phyloP scores from a whole-genome alignment of 139 green algal species.

The Pseudopediastrum boryanum region DNA sequence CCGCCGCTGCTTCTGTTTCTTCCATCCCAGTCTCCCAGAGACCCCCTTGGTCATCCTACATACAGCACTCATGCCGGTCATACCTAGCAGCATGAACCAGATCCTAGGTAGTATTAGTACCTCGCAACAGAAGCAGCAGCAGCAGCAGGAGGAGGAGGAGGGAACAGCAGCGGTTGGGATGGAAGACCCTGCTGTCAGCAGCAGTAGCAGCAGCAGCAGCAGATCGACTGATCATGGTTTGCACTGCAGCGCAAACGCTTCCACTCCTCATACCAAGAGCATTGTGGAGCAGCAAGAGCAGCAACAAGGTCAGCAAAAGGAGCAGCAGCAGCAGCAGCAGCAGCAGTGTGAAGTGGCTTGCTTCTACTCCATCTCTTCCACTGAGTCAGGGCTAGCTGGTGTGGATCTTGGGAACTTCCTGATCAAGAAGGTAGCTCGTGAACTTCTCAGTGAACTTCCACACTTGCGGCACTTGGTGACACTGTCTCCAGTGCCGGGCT shows the following conservation, averaged over 20 bases:
- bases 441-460: conserved; percentile 57
- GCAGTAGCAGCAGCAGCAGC: background rate
- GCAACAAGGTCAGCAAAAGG: background rate
- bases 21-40: conserved; percentile 68
- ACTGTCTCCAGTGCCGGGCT: conserved; percentile 77
- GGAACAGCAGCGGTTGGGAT: background rate
- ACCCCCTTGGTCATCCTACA: conserved; percentile 84
- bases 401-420: conserved; percentile 87
- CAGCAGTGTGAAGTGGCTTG: conserved; percentile 42
- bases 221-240: too few relatives aligned
- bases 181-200: background rate
- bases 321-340: background rate
- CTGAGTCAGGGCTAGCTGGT: conserved; percentile 67
- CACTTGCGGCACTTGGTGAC: conserved; percentile 65
- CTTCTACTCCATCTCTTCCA: conserved; percentile 85
- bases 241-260: too few relatives aligned
- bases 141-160: conserved; percentile 7
- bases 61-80: conserved; percentile 54
- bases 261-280: too few relatives aligned
- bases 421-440: conserved; percentile 67
- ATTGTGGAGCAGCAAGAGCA: conserved; percentile 9
- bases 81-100: conserved; percentile 37
- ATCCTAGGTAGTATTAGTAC: background rate
- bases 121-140: background rate
- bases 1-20: conserved; percentile 42